Evolutionary conservation across 345 rosid species (phyloP).

Genomic region (Aquilaria malaccensis): DNA sequence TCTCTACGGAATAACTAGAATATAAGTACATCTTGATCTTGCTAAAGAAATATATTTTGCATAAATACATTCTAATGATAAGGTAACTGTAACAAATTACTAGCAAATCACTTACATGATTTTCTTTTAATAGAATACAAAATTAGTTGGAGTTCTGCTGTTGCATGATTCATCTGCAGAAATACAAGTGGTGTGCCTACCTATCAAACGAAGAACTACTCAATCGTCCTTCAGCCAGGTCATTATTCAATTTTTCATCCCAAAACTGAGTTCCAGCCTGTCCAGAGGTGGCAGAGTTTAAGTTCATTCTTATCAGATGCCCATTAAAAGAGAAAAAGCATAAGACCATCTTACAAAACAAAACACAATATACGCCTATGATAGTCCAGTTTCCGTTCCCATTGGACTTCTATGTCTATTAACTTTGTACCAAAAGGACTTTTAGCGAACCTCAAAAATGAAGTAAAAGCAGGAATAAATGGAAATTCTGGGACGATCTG

Average conservation of each 20-base stretch:
- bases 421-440: no score
- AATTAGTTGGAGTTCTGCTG: background rate
- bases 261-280: conserved; percentile 99
- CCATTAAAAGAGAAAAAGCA: background rate
- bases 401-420: no score
- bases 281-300: background rate
- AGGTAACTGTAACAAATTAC: no score
- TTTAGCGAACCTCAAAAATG: no score
- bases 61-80: no score
- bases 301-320: background rate
- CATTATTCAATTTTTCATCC: conserved; percentile 86
- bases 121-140: background rate
- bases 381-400: background rate
- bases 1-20: no score
- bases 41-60: no score
- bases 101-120: no score
- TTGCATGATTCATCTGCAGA: background rate
- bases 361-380: background rate
- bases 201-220: conserved; percentile 82
- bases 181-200: conserved; percentile 19
- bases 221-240: conserved; percentile 74
- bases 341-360: background rate
- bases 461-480: no score
- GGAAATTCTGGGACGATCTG: no score
- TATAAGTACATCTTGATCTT: no score